Conservation (phyloP, 1,139 yeast genomes). For the Hyphopichia fennica region DNA sequence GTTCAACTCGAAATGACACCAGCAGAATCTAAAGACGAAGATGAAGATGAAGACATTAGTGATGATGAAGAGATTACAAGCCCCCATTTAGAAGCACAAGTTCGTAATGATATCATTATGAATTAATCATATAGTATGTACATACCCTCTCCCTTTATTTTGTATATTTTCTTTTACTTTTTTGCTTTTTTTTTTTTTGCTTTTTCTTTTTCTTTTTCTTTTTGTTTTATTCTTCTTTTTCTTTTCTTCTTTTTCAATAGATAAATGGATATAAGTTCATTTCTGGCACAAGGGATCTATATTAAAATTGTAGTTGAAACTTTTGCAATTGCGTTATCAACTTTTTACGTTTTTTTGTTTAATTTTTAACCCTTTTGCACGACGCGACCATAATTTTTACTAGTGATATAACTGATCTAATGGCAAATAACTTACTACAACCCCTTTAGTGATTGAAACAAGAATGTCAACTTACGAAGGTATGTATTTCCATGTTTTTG, state of each 20-base stretch:
- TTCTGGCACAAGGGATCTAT: no score
- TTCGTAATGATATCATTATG: constrained; percentile 1
- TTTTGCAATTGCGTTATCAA: no score
- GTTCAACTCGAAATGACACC: background rate
- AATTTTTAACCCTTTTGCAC: no score
- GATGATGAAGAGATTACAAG: constrained; percentile 8
- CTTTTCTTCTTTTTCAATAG: background rate
- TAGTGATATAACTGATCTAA: no score
- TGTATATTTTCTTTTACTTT: background rate
- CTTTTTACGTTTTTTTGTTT: no score
- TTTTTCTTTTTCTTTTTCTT: background rate
- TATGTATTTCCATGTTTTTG: constrained; percentile 20
- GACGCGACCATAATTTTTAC: no score
- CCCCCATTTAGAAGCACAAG: background rate
- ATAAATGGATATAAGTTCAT: no score
- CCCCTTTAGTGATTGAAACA: no score
- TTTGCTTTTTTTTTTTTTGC: background rate
- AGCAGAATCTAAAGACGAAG: background rate
- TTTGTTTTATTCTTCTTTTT: background rate
- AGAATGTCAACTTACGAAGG: constrained; percentile 46
- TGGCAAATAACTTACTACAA: no score
- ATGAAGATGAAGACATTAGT: constrained; percentile 8
- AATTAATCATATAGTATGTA: background rate
- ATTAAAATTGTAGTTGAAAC: no score
- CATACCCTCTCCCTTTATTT: background rate